phyloP scores from a whole-genome alignment of 1,139 yeast species.

The Diutina pseudorugosa region DNA sequence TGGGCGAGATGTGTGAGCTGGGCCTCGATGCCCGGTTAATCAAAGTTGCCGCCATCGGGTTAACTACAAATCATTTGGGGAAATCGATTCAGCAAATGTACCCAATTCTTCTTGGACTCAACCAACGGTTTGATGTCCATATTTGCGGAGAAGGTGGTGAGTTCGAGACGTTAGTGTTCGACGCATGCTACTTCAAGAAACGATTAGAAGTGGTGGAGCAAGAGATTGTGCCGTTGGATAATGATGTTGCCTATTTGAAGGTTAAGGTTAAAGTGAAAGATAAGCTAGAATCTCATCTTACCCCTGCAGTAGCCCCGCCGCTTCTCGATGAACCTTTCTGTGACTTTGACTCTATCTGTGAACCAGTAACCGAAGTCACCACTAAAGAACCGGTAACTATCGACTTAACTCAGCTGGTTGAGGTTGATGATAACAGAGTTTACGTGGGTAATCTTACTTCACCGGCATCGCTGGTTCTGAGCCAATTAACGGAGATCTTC shows the following conservation, averaged over 20 bases:
- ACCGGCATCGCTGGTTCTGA: constrained; percentile 37
- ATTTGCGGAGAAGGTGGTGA: constrained; percentile 99
- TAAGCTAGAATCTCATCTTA: constrained; percentile 13
- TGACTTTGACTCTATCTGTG: neutral
- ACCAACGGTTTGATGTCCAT: constrained; percentile 66
- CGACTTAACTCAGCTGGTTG: neutral
- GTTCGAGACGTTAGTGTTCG: constrained; percentile 84
- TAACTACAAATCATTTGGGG: constrained; percentile 55
- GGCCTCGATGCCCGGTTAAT: constrained; percentile 75
- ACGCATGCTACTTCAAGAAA: constrained; percentile 70
- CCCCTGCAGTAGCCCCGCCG: neutral
- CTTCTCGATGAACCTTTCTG: neutral
- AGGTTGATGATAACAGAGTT: constrained; percentile 7
- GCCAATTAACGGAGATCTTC: constrained; percentile 23
- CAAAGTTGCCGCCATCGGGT: constrained; percentile 89
- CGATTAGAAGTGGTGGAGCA: constrained; percentile 33
- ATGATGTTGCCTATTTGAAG: constrained; percentile 57
- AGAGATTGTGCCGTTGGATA: constrained; percentile 34
- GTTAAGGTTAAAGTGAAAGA: constrained; percentile 27
- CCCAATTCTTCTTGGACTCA: constrained; percentile 46
- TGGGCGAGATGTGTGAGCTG: constrained; percentile 69
- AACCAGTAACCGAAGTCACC: too few species aligned
- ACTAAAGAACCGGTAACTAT: neutral
- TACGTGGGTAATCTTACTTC: constrained; percentile 14
- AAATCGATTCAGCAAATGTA: constrained; percentile 48